phyloP scores from a whole-genome alignment of 75 land plant genomes.

The Sequoia sempervirens region DNA sequence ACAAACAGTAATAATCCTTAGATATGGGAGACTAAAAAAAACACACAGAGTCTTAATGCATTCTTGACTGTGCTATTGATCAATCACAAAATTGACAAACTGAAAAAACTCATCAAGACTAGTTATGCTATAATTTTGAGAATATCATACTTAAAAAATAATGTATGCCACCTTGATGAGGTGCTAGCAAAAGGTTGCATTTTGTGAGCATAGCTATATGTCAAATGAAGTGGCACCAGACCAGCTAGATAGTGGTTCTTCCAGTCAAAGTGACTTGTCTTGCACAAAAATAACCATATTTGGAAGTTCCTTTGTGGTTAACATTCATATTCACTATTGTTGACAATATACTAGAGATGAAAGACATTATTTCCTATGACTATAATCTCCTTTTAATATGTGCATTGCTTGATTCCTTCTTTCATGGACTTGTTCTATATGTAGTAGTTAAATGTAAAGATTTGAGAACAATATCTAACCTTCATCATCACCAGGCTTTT shows the following conservation, averaged over 20 bases:
- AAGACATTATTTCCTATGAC: too few species aligned
- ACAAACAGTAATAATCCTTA: too few species aligned
- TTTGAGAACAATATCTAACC: too few species aligned
- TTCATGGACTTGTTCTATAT: too few species aligned
- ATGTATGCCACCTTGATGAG: constrained; percentile 28
- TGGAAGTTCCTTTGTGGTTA: constrained; percentile 23
- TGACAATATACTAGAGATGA: too few species aligned
- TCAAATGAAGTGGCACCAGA: constrained; percentile 31
- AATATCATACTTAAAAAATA: constrained; percentile 33
- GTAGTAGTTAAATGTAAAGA: too few species aligned
- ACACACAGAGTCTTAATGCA: too few species aligned
- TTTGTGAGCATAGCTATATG: constrained; percentile 39
- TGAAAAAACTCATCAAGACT: constrained; percentile 31
- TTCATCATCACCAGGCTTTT: too few species aligned
- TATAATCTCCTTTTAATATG: too few species aligned
- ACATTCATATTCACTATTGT: too few species aligned
- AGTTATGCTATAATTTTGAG: constrained; percentile 37
- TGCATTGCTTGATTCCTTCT: too few species aligned
- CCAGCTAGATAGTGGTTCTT: constrained; percentile 41
- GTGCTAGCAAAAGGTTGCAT: constrained; percentile 32
- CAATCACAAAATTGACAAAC: constrained; percentile 23
- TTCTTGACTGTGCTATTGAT: not conserved
- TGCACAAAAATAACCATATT: constrained; percentile 40
- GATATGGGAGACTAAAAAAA: too few species aligned
- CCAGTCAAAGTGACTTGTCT: constrained; percentile 29